phyloP scores from a whole-genome alignment of 129 eudicot genomes.

The Kitagawia praeruptora region DNA sequence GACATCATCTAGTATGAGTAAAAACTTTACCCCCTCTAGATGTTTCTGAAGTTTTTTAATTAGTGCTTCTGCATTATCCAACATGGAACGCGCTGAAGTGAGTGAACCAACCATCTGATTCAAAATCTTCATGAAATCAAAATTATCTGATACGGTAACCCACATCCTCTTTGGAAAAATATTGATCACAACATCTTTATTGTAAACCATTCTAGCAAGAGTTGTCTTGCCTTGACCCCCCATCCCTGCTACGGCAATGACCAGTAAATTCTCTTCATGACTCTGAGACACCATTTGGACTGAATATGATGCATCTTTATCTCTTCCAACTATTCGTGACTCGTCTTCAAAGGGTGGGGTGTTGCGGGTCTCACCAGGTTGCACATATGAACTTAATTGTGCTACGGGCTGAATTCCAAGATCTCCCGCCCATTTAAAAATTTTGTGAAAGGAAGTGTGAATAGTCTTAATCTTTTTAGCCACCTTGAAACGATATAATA shows the following conservation, averaged over 20 bases:
- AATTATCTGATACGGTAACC: too few species aligned
- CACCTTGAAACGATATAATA: not conserved
- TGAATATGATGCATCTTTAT: not conserved
- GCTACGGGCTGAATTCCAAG: not conserved
- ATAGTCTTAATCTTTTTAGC: conserved; percentile 4
- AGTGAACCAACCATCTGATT: too few species aligned
- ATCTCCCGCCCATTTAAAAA: not conserved
- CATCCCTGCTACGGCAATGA: conserved; percentile 16
- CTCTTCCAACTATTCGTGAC: conserved; percentile 13
- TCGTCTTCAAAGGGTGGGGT: too few species aligned
- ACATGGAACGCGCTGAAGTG: too few species aligned
- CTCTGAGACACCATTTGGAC: not conserved
- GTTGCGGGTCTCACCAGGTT: not conserved
- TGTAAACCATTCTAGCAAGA: not conserved
- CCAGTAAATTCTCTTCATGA: not conserved
- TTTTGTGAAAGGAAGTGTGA: not conserved
- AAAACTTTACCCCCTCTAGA: conserved; percentile 13
- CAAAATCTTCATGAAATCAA: too few species aligned
- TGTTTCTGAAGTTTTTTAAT: not conserved
- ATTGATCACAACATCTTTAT: not conserved
- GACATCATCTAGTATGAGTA: conserved; percentile 14
- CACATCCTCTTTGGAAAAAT: too few species aligned
- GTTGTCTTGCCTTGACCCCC: not conserved
- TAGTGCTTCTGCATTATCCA: not conserved
- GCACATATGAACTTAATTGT: too few species aligned